A percentile compares a stretch with the other conserved stretches of the same genome.
Evolutionary conservation across 352 stramenopile genomes (phyloP).

Genomic region (Phytophthora macrochlamydospora): DNA sequence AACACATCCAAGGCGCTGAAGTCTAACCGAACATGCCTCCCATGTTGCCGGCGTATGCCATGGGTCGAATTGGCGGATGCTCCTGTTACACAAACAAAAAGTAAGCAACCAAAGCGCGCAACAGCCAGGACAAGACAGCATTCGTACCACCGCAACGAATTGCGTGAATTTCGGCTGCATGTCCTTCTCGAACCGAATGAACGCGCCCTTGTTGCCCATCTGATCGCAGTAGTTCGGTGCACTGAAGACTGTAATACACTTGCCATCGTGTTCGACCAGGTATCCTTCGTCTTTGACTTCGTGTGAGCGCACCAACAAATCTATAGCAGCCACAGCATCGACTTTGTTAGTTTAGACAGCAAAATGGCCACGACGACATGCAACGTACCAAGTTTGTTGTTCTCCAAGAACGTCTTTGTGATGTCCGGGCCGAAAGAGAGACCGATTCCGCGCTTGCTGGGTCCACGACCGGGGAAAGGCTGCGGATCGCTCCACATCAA

Average conservation of each 20-base stretch:
- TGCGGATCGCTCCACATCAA: slow-evolving; percentile 97
- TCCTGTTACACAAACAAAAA: slow-evolving; percentile 43
- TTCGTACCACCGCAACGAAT: slow-evolving; percentile 91
- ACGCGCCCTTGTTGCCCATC: slow-evolving; percentile 99
- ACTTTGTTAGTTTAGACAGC: neutral
- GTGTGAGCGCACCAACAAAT: slow-evolving; percentile 97
- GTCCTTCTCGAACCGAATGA: slow-evolving; percentile 97
- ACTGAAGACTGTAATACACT: slow-evolving; percentile 99
- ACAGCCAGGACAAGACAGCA: neutral
- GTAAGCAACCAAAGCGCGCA: slow-evolving; percentile 5
- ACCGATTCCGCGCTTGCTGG: slow-evolving; percentile 97
- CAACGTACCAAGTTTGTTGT: slow-evolving; percentile 93
- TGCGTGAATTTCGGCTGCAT: slow-evolving; percentile 97
- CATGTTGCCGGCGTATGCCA: slow-evolving; percentile 92
- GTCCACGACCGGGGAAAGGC: slow-evolving; percentile 94
- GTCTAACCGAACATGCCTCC: slow-evolving; percentile 87
- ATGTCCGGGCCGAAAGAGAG: slow-evolving; percentile 98
- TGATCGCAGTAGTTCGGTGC: slow-evolving; percentile 99
- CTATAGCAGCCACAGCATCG: slow-evolving; percentile 33
- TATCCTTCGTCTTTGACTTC: slow-evolving; percentile 99
- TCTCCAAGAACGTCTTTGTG: slow-evolving; percentile 95
- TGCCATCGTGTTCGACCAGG: slow-evolving; percentile 98
- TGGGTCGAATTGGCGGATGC: slow-evolving; percentile 87
- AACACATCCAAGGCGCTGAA: slow-evolving; percentile 22
- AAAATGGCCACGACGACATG: neutral